Conservation (phyloP, 371 early-diverging fungal genomes). For the Mortierella polycephala region DNA sequence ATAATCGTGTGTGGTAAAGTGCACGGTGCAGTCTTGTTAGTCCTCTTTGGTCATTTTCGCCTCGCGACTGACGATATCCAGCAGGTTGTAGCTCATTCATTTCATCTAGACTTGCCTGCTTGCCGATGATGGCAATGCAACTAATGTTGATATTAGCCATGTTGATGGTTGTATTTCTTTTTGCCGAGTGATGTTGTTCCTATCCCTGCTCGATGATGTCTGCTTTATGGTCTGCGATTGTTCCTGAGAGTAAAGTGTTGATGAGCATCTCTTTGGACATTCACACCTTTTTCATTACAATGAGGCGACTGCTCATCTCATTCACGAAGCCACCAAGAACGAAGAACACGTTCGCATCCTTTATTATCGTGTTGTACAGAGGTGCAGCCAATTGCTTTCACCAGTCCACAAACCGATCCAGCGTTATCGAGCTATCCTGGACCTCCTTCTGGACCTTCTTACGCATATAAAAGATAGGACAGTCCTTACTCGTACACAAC, state of each 20-base stretch:
- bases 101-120: conserved; percentile 54
- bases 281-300: background rate
- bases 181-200: background rate
- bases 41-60: background rate
- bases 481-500: conserved; percentile 97
- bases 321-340: background rate
- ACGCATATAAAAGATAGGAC: conserved; percentile 99
- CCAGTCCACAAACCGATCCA: conserved; percentile 77
- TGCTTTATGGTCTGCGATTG: conserved; percentile 1
- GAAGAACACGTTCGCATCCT: background rate
- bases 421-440: conserved; percentile 71
- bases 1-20: background rate
- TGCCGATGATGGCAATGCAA: conserved; percentile 81
- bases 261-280: background rate
- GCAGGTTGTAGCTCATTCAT: no score
- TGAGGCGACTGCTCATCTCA: background rate
- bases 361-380: background rate
- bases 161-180: conserved; percentile 1
- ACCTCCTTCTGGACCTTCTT: conserved; percentile 98
- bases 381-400: conserved; percentile 19
- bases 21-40: background rate
- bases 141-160: conserved; percentile 71
- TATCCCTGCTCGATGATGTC: background rate
- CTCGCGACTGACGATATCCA: no score
- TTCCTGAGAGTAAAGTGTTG: background rate